Evolutionary conservation across 2,329 filamentous ascomycete species (phyloP), one percentile per base, ranked within the genome.

Genomic region (Phaeosphaeriaceae sp.): DNA sequence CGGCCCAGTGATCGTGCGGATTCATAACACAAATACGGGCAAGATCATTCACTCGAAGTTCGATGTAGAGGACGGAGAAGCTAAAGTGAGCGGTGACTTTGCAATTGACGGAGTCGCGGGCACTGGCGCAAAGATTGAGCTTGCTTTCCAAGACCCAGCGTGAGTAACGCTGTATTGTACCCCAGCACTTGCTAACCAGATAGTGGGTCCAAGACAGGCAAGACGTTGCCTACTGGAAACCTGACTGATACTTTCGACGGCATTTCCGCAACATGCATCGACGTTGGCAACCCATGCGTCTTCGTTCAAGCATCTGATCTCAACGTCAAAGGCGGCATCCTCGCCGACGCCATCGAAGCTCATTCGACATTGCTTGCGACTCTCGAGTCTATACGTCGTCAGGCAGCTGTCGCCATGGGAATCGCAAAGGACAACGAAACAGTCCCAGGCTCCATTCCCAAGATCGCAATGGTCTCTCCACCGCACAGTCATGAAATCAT

Each of bases 21-120:
- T 92, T 40, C 82, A 84, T 67, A 93, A 93, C 72, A 92, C 89
- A 1, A 93, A 93, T 66, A 93, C 90, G 0, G 78, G 78, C 19
- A 91, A 91, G 69, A 73, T 88, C 24, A 86, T 91, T 56, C 76
- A 84, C 44, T 82, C 86, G 1, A 84, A 79, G 0, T 91, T 91
- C 63, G 77, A 80, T 0, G 80, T 89, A 2, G 70, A 77, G 0
- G 81, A 80, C 1, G 81, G 77, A 0, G 80, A 85, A 57, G 80
- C 84, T 1, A 80, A 80, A 2, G 77, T 81, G 15, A 64, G 60
- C 13, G 88, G 88, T 0, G 80, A 85, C 11, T 89, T 88, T 68
- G 75, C 78, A 1, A 89, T 91, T 62, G 88, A 89, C 67, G 89
- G 89, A 0, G 89, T 91, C 0, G 78, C 85, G 1, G 88, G 88